Conservation (phyloP, 176 grass and related monocot genomes). For the Musa troglodytarum region DNA sequence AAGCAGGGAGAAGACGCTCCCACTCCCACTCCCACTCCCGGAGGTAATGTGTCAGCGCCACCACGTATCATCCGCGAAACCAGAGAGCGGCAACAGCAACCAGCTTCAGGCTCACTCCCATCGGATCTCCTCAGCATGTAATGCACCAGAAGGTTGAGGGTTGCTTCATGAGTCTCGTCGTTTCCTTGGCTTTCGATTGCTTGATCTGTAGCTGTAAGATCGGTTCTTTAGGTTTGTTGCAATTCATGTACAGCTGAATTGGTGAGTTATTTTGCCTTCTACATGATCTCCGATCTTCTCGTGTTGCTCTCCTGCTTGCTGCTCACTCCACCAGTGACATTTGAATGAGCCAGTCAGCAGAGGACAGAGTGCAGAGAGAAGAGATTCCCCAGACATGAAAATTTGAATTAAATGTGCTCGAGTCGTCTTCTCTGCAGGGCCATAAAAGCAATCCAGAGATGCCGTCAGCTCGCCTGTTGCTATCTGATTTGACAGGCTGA, state of each 20-base stretch:
- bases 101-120: constrained; percentile 7
- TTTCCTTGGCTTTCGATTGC: not conserved
- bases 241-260: not conserved
- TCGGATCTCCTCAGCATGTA: constrained; percentile 79
- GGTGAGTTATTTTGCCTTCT: not conserved
- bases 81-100: constrained; percentile 34
- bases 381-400: no score
- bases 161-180: not conserved
- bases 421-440: no score
- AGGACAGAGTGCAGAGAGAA: not conserved
- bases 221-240: not conserved
- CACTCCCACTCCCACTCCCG: constrained; percentile 14
- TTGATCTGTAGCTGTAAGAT: not conserved
- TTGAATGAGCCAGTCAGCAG: not conserved
- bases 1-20: constrained; percentile 37
- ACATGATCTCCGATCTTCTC: no score
- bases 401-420: no score
- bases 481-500: no score
- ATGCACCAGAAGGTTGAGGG: not conserved
- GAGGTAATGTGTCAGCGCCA: constrained; percentile 6
- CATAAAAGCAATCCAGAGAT: no score
- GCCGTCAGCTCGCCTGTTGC: no score
- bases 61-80: constrained; percentile 25
- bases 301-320: no score
- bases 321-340: no score